These are phyloP conservation scores for Orychophragmus violaceus DNA, from an alignment of 345 rosid genomes.

Conservation along the genomic window DNA sequence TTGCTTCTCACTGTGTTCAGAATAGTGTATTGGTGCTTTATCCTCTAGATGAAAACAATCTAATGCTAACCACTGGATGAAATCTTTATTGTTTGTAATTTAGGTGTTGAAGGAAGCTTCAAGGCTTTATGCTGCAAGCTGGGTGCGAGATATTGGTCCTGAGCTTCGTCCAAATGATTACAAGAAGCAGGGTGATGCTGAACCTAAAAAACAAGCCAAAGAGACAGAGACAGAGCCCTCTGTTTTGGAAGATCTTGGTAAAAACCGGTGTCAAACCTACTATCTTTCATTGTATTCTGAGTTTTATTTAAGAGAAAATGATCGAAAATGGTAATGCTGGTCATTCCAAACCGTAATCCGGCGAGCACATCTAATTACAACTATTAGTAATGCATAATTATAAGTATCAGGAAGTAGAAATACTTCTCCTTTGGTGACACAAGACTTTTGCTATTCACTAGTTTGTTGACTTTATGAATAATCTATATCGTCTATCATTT, in stretches of 20 bases:
- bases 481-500: not conserved
- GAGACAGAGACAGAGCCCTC: conserved; percentile 58
- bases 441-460: not conserved
- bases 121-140: conserved; percentile 85
- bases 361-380: not conserved
- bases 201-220: conserved; percentile 29
- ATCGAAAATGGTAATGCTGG: too few relatives aligned
- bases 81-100: not conserved
- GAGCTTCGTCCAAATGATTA: conserved; percentile 83
- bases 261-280: not conserved
- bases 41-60: not conserved
- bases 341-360: not conserved
- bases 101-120: conserved; percentile 88
- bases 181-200: conserved; percentile 50
- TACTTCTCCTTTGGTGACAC: not conserved
- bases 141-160: conserved; percentile 95
- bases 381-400: not conserved
- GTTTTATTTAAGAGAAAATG: too few relatives aligned
- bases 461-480: not conserved
- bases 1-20: not conserved
- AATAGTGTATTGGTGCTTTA: not conserved
- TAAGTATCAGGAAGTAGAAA: not conserved
- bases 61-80: not conserved
- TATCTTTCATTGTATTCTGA: not conserved
- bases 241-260: conserved; percentile 83